phyloP scores from a whole-genome alignment of 257 asterid genomes.

The Plantago ovata region DNA sequence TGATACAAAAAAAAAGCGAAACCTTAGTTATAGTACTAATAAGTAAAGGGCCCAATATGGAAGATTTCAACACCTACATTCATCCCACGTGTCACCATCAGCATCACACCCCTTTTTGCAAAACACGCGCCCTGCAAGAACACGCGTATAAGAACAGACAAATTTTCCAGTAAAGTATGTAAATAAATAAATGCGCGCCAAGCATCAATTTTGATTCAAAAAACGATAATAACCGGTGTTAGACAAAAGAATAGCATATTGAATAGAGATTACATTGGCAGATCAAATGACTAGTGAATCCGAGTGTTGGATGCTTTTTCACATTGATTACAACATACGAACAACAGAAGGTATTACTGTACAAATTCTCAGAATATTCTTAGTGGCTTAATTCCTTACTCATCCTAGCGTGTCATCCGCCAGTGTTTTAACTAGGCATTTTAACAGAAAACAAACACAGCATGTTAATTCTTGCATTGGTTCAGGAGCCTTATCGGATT shows the following conservation, averaged over 20 bases:
- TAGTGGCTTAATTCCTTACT: neutral
- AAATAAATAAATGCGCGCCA: slow-evolving; percentile 1
- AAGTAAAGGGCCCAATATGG: neutral
- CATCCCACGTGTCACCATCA: slow-evolving; percentile 83
- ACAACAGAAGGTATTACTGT: neutral
- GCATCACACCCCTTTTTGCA: slow-evolving; percentile 90
- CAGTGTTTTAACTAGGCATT: neutral
- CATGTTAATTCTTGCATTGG: neutral
- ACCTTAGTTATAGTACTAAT: neutral
- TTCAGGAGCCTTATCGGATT: too few species aligned
- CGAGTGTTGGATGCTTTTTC: neutral
- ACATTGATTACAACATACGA: neutral
- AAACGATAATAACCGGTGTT: neutral
- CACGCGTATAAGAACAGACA: slow-evolving; percentile 15
- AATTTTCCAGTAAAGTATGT: neutral
- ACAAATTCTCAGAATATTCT: neutral
- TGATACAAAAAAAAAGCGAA: neutral
- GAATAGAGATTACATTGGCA: neutral
- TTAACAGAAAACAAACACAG: neutral
- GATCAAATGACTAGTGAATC: neutral
- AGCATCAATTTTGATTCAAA: too few species aligned
- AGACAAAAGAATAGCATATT: neutral
- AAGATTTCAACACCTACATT: slow-evolving; percentile 56
- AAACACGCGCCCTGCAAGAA: slow-evolving; percentile 77
- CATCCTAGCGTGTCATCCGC: neutral